Percentiles rank a stretch among this genome's conserved stretches.
Evolutionary conservation across 1,139 yeast species (phyloP).

Genomic region (Saccharomyces hybrid): DNA sequence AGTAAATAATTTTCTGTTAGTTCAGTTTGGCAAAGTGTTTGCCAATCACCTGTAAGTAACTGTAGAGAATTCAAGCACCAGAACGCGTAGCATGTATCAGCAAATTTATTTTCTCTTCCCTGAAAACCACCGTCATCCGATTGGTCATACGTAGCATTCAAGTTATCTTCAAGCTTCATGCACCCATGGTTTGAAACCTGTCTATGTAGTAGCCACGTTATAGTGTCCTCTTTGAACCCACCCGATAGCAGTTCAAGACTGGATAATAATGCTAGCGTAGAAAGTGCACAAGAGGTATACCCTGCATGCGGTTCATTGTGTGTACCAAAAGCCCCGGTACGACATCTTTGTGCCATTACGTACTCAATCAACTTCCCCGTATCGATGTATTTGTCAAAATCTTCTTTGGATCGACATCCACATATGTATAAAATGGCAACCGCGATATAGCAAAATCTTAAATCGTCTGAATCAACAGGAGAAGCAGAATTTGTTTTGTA

Average conservation of each 20-base stretch:
- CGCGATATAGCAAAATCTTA: slow-evolving; percentile 73
- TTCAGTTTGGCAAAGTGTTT: slow-evolving; percentile 34
- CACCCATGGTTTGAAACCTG: slow-evolving; percentile 39
- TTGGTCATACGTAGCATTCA: slow-evolving; percentile 25
- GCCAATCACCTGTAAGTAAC: slow-evolving; percentile 28
- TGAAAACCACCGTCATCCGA: slow-evolving; percentile 68
- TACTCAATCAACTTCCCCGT: slow-evolving; percentile 15
- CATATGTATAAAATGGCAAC: slow-evolving; percentile 52
- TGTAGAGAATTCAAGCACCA: slow-evolving; percentile 69
- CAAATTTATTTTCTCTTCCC: slow-evolving; percentile 77
- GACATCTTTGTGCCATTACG: too few relatives aligned
- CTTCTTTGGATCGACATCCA: slow-evolving; percentile 25
- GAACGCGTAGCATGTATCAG: slow-evolving; percentile 89
- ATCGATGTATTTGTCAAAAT: slow-evolving; percentile 39
- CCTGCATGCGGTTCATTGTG: slow-evolving; percentile 81
- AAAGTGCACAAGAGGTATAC: slow-evolving; percentile 76
- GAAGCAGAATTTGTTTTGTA: slow-evolving; percentile 25
- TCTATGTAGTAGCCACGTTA: slow-evolving; percentile 55
- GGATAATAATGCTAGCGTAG: slow-evolving; percentile 46
- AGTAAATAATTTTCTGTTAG: slow-evolving; percentile 41
- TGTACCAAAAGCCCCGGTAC: slow-evolving; percentile 62
- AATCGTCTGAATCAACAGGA: slow-evolving; percentile 60
- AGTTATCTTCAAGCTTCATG: slow-evolving; percentile 27
- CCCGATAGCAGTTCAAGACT: slow-evolving; percentile 19
- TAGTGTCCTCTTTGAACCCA: slow-evolving; percentile 33